These are phyloP conservation scores for Metahyphopichia silvanorum DNA, from an alignment of 805 yeast species.

Conservation along the genomic window DNA sequence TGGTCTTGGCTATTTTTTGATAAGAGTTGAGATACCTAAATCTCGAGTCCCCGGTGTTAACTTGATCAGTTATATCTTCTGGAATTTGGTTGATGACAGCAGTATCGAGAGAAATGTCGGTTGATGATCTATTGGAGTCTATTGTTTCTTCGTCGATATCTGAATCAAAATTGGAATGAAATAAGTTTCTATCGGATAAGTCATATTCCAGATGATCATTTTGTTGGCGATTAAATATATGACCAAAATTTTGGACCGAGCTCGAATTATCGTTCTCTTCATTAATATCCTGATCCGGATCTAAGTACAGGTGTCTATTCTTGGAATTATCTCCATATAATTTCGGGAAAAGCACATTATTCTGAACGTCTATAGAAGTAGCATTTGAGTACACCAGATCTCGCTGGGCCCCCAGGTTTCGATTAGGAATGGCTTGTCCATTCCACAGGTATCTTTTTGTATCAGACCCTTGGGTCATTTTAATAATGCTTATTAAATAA, in stretches of 20 bases:
- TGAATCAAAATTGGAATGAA: conserved; percentile 17
- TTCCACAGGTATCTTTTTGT: no score
- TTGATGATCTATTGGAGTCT: conserved; percentile 3
- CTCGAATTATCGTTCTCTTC: conserved; percentile 3
- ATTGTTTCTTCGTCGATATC: conserved; percentile 9
- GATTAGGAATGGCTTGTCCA: not conserved
- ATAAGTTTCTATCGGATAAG: conserved; percentile 8
- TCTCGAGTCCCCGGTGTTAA: conserved; percentile 12
- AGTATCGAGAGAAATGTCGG: conserved; percentile 17
- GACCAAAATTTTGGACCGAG: conserved; percentile 7
- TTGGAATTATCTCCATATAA: not conserved
- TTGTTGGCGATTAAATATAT: conserved; percentile 7
- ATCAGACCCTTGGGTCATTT: no score
- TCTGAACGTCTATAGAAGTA: conserved; percentile 2
- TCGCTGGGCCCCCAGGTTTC: conserved; percentile 5
- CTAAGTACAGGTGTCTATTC: not conserved
- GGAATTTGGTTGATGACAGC: conserved; percentile 21
- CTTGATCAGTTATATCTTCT: not conserved
- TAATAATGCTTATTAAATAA: no score
- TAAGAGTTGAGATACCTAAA: conserved; percentile 26
- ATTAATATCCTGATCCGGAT: not conserved
- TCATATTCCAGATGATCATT: conserved; percentile 7
- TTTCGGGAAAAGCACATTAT: not conserved
- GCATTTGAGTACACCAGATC: conserved; percentile 2
- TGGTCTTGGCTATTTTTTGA: conserved; percentile 12